Conservation (phyloP, 75 land plant genomes). For the Cunninghamia lanceolata region DNA sequence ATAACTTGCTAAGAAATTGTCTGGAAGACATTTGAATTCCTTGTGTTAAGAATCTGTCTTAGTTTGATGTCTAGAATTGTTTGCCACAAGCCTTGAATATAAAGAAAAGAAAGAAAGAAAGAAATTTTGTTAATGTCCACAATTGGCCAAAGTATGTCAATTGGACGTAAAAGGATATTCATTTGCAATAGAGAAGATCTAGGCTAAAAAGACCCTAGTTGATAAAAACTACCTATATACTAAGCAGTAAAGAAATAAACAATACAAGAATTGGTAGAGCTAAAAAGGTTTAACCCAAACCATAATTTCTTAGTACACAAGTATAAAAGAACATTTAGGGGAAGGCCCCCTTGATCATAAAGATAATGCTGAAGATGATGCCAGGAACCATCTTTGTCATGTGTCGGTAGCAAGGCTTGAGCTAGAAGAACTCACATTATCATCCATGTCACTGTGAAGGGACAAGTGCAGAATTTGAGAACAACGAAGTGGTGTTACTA, state of each 20-base stretch:
- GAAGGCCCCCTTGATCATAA: too few relatives aligned
- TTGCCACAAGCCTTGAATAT: neutral
- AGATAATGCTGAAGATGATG: too few relatives aligned
- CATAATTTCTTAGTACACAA: too few relatives aligned
- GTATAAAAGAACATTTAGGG: too few relatives aligned
- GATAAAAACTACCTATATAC: neutral
- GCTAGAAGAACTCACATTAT: too few relatives aligned
- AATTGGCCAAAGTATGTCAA: neutral
- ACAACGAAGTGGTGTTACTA: too few relatives aligned
- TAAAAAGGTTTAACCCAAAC: too few relatives aligned
- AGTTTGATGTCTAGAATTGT: neutral
- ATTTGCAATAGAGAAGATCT: neutral
- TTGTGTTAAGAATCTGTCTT: neutral
- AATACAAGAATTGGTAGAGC: neutral
- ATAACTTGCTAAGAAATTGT: neutral
- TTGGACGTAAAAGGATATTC: neutral
- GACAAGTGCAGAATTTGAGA: too few relatives aligned
- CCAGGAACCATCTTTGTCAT: too few relatives aligned
- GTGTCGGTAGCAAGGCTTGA: too few relatives aligned
- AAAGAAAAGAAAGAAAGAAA: neutral
- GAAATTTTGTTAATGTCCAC: neutral
- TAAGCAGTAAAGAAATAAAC: neutral
- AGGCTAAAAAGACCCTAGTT: neutral
- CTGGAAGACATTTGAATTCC: neutral
- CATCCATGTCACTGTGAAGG: too few relatives aligned